These are phyloP conservation scores for Nigrospora sphaerica DNA, from an alignment of 2,329 filamentous ascomycete genomes.

Conservation along the genomic window DNA sequence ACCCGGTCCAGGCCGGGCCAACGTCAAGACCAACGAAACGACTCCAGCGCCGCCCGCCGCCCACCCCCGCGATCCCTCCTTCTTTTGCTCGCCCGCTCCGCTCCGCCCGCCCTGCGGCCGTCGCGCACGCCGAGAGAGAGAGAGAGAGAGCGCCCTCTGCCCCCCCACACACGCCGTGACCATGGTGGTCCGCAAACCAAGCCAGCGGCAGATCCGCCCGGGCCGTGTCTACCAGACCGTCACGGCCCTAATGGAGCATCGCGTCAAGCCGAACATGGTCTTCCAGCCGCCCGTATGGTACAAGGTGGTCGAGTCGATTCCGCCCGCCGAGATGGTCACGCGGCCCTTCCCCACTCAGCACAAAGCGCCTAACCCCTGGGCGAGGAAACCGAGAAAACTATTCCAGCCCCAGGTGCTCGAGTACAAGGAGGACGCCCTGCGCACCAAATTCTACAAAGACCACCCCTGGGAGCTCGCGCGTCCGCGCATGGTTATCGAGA, in stretches of 20 bases:
- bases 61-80: too few species aligned
- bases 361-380: conserved; percentile 31
- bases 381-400: conserved; percentile 62
- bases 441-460: conserved; percentile 79
- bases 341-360: conserved; percentile 45
- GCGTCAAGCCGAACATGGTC: conserved; percentile 17
- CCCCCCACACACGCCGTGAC: conserved; percentile 2
- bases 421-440: conserved; percentile 79
- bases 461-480: conserved; percentile 96
- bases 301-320: conserved; percentile 41
- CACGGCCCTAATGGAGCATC: conserved; percentile 26
- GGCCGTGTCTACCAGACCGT: conserved; percentile 36
- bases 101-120: too few species aligned
- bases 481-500: conserved; percentile 77
- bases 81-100: too few species aligned
- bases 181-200: conserved; percentile 21
- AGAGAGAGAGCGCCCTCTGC: neutral
- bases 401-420: conserved; percentile 72
- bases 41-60: too few species aligned
- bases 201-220: conserved; percentile 26
- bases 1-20: too few species aligned
- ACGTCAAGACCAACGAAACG: too few species aligned
- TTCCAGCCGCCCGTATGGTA: conserved; percentile 40
- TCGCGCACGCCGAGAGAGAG: too few species aligned
- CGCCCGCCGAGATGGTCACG: conserved; percentile 51